Conservation (phyloP, 441 rosid genomes). For the Hura crepitans region DNA sequence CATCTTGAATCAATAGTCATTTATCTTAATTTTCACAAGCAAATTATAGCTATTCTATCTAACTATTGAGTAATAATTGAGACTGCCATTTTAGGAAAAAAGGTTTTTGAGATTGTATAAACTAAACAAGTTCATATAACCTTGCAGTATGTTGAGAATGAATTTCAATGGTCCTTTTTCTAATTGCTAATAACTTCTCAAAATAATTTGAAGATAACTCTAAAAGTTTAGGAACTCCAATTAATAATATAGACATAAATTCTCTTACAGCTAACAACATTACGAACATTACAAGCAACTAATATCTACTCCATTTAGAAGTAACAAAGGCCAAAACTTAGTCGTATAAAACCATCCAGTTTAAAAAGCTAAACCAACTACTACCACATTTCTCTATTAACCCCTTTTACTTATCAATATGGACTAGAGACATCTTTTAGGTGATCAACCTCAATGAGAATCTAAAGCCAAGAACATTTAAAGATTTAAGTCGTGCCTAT, state of each 20-base stretch:
- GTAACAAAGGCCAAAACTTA: conserved; percentile 49
- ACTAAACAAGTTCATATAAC: conserved; percentile 86
- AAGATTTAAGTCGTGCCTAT: not conserved
- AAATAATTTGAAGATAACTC: conserved; percentile 92
- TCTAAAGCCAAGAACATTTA: conserved; percentile 40
- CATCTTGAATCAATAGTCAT: not conserved
- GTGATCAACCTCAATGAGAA: conserved; percentile 91
- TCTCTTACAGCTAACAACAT: not conserved
- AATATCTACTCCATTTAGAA: not conserved
- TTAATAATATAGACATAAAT: conserved; percentile 4
- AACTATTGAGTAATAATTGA: conserved; percentile 49
- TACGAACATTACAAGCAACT: not conserved
- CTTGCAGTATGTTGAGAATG: conserved; percentile 77
- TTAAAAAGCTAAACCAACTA: conserved; percentile 85
- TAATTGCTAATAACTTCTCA: conserved; percentile 68
- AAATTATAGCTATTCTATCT: not conserved
- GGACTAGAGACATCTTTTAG: conserved; percentile 78
- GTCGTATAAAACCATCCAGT: conserved; percentile 90
- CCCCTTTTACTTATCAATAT: conserved; percentile 92
- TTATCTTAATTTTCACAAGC: not conserved
- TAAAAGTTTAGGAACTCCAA: conserved; percentile 23
- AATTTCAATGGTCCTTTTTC: conserved; percentile 69
- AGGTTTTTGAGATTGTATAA: conserved; percentile 78
- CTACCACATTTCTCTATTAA: conserved; percentile 83
- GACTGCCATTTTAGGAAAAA: too few relatives aligned